Evolutionary conservation across 2,329 filamentous ascomycete species (phyloP), one percentile per base, ranked within the genome.

Genomic region (Colletotrichum australisinense): DNA sequence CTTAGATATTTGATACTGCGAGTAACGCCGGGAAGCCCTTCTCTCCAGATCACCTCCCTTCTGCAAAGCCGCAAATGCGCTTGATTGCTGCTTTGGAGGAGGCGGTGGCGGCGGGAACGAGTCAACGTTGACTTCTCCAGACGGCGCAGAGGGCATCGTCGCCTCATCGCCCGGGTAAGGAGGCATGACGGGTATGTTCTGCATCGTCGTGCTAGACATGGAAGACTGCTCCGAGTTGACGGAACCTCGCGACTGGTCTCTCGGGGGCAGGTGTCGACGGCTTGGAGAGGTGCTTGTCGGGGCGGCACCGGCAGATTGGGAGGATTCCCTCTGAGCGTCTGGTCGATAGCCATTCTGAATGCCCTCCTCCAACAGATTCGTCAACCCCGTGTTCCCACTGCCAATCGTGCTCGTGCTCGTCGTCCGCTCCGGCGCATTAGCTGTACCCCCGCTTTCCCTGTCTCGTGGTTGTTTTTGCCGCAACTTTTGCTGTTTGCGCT

Each of bases 1-100:
- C 80, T 98, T 98, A 58, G 95, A 94, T 77, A 99, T 97, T 80
- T 99, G 97, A 81, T 98, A 99, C 66, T 95, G 94, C 2, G 97
- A 98, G 81, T 98, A 99, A 79, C 97, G 89, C 77, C 96, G 90
- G 16, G 97, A 99, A 1, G 97, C 97, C 80, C 97, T 90, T 80
- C 97, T 91, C 83, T 99, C 97, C 63, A 99, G 86, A 76, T 98
- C 95, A 24, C 96, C 96, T 42, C 95, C 95, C 82, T 95, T 91
- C 83, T 98, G 97, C 76, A 99, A 84, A 63, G 95, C 95, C 62
- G 95, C 95, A 65, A 99, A 86, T 5, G 97, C 97, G 85, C 97
- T 97, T 78, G 97, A 94, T 78, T 95, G 92, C 78, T 94, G 94
- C 65, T 95, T 93, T 30, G 93, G 92, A 2, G 84, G 81, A 0